These are phyloP conservation scores for Yamadazyma triangularis DNA, from an alignment of 1,139 yeast genomes.

Conservation along the genomic window DNA sequence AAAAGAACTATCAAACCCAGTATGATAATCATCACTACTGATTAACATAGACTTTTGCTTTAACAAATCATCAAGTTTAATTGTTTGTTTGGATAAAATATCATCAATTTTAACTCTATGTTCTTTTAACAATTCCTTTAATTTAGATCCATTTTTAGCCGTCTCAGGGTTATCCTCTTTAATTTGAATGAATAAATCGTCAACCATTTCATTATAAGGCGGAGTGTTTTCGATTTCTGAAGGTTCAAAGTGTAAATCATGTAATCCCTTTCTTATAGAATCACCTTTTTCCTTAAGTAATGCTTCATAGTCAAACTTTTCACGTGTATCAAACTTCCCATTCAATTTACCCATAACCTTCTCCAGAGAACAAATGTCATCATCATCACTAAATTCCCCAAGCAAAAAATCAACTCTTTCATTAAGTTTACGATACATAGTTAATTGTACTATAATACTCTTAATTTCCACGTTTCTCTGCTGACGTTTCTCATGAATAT, in stretches of 20 bases:
- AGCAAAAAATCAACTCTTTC: constrained; percentile 66
- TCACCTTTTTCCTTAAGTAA: constrained; percentile 34
- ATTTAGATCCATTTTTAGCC: constrained; percentile 29
- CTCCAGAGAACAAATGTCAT: constrained; percentile 5
- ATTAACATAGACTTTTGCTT: constrained; percentile 73
- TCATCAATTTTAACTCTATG: constrained; percentile 70
- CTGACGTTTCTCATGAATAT: constrained; percentile 88
- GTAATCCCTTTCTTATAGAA: constrained; percentile 38
- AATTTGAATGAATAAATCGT: constrained; percentile 74
- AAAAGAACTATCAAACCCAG: constrained; percentile 89
- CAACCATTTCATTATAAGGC: constrained; percentile 88
- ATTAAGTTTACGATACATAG: constrained; percentile 75
- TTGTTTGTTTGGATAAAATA: constrained; percentile 55
- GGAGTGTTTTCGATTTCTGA: constrained; percentile 68
- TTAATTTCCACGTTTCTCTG: constrained; percentile 75
- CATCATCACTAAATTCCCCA: constrained; percentile 25
- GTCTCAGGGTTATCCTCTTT: constrained; percentile 56
- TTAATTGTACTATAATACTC: constrained; percentile 64
- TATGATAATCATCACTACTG: constrained; percentile 85
- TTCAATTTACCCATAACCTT: constrained; percentile 40
- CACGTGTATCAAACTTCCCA: constrained; percentile 51
- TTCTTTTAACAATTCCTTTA: constrained; percentile 43
- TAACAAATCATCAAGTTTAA: constrained; percentile 59
- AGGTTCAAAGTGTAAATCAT: constrained; percentile 33
- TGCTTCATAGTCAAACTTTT: constrained; percentile 44